Evolutionary conservation across 768 basidiomycete species (phyloP).

Genomic region (Mycena vitilis): DNA sequence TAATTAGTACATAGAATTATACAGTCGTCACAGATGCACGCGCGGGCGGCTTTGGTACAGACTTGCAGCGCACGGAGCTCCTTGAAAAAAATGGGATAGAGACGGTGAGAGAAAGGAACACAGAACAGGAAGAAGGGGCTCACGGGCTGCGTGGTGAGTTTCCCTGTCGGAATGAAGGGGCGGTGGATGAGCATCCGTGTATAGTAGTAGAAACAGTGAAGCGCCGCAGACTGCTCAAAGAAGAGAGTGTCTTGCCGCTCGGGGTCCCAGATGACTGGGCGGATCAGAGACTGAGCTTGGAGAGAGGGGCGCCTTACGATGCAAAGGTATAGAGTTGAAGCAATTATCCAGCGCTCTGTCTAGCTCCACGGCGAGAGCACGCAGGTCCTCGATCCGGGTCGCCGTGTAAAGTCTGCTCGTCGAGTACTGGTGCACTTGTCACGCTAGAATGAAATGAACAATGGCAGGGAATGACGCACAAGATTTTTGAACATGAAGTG

Average conservation of each 20-base stretch:
- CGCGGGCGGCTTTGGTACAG: neutral
- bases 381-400: neutral
- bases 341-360: constrained; percentile 12
- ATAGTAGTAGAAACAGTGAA: constrained; percentile 8
- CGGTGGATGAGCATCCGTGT: constrained; percentile 15
- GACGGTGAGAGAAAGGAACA: neutral
- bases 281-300: no score
- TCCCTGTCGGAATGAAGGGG: constrained; percentile 11
- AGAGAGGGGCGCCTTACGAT: neutral
- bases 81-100: neutral
- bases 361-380: neutral
- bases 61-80: neutral
- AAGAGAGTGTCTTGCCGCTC: neutral
- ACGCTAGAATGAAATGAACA: neutral
- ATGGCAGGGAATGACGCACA: neutral
- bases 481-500: neutral
- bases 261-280: constrained; percentile 17
- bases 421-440: neutral
- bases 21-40: no score
- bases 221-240: constrained; percentile 20
- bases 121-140: neutral
- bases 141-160: neutral
- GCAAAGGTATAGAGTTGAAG: constrained; percentile 5
- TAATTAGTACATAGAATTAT: no score
- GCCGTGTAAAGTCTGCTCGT: constrained; percentile 1